These are phyloP conservation scores for Tripterygium wilfordii DNA, from an alignment of 177 flowering plant genomes.

Conservation along the genomic window DNA sequence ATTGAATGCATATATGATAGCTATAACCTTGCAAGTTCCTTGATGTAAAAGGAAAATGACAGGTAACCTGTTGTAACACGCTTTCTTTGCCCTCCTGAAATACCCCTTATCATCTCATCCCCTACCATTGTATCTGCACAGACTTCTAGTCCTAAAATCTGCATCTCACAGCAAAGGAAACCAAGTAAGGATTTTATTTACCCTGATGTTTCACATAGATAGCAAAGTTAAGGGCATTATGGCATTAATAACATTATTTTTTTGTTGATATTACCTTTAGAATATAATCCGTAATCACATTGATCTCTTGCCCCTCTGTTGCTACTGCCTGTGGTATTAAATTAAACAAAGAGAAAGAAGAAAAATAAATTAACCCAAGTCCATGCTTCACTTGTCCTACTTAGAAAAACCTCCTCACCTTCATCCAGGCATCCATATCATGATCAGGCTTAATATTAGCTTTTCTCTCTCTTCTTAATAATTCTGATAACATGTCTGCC, in stretches of 20 bases:
- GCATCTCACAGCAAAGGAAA: too few relatives aligned
- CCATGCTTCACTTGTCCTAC: too few relatives aligned
- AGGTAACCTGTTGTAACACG: conserved; percentile 24
- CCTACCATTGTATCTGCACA: conserved; percentile 37
- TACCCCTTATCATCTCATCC: conserved; percentile 32
- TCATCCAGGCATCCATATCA: conserved; percentile 50
- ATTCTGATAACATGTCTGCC: conserved; percentile 44
- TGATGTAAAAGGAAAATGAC: not conserved
- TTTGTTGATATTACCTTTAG: conserved; percentile 16
- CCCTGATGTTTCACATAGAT: not conserved
- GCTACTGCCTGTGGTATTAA: conserved; percentile 19
- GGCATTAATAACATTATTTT: not conserved
- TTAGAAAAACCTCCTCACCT: conserved; percentile 23
- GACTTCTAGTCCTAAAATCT: conserved; percentile 30
- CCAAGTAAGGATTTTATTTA: too few relatives aligned
- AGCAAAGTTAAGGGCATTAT: not conserved
- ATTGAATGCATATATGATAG: not conserved
- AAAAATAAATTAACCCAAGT: not conserved
- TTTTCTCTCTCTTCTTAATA: conserved; percentile 43
- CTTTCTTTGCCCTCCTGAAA: conserved; percentile 31
- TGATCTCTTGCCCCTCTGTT: conserved; percentile 27
- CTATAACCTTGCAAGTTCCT: not conserved
- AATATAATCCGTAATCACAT: conserved; percentile 23
- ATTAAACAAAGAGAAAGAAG: not conserved
- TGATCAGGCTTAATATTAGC: conserved; percentile 49